These are phyloP conservation scores for Penicillium riverlandense DNA, from an alignment of 495 filamentous ascomycete species.

Conservation along the genomic window DNA sequence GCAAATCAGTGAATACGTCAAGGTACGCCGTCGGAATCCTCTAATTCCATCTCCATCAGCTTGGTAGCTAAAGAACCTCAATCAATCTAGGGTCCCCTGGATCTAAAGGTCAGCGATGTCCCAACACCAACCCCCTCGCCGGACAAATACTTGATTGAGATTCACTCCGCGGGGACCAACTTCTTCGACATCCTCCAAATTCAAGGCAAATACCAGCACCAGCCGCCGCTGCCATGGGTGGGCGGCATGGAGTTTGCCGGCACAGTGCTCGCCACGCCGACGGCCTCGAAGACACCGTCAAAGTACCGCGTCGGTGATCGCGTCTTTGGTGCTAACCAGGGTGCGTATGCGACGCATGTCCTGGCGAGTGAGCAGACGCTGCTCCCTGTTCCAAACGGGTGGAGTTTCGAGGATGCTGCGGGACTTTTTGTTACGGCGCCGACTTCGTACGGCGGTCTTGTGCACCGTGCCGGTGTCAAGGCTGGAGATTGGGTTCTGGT, in stretches of 20 bases:
- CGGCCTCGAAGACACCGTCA: constrained; percentile 27
- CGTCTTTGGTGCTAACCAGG: constrained; percentile 84
- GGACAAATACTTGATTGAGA: constrained; percentile 78
- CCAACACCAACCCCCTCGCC: constrained; percentile 61
- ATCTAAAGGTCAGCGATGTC: constrained; percentile 67
- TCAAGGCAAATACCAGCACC: constrained; percentile 68
- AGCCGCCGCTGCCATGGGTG: constrained; percentile 75
- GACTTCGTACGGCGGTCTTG: constrained; percentile 81
- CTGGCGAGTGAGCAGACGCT: constrained; percentile 58
- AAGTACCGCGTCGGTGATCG: constrained; percentile 68
- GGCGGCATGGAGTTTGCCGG: constrained; percentile 84
- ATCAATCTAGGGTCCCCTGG: constrained; percentile 51
- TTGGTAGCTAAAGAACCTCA: neutral
- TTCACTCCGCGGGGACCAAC: constrained; percentile 85
- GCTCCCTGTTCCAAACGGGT: constrained; percentile 67
- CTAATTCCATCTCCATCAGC: too few species aligned
- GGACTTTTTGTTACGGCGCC: constrained; percentile 88
- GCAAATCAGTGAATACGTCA: constrained; percentile 76
- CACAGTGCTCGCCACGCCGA: constrained; percentile 58
- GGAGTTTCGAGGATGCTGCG: constrained; percentile 78
- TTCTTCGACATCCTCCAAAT: constrained; percentile 96
- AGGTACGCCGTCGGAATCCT: constrained; percentile 38
- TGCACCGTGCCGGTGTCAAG: constrained; percentile 67
- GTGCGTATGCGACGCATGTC: constrained; percentile 75
- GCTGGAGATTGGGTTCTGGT: constrained; percentile 81